These are phyloP conservation scores for Picea glauca DNA, from an alignment of 75 land plant genomes.

Conservation along the genomic window DNA sequence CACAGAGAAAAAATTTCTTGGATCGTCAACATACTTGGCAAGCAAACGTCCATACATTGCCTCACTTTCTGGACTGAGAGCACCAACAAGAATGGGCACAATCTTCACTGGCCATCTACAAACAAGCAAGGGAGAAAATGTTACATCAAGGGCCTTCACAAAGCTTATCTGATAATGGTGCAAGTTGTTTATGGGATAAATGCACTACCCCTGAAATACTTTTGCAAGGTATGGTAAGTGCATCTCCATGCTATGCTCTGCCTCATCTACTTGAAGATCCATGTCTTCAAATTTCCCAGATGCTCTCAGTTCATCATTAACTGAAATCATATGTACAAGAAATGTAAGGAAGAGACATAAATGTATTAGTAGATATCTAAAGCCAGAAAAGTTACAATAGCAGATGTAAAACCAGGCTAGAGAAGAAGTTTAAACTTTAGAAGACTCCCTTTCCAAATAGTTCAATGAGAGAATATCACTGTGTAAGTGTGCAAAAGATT, in stretches of 20 bases:
- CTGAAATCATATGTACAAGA: constrained; percentile 30
- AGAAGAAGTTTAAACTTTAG: background rate
- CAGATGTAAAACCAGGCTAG: background rate
- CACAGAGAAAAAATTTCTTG: constrained; percentile 82
- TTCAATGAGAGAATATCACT: background rate
- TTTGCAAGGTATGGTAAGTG: constrained; percentile 96
- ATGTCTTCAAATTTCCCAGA: constrained; percentile 89
- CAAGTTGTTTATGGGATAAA: background rate
- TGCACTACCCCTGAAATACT: constrained; percentile 83
- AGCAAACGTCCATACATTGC: constrained; percentile 77
- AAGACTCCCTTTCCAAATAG: background rate
- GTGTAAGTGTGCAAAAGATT: background rate
- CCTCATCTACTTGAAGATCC: constrained; percentile 87
- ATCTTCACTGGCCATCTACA: constrained; percentile 75
- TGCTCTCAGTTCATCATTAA: constrained; percentile 73
- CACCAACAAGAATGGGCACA: constrained; percentile 93
- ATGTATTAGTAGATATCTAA: background rate
- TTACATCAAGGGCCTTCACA: background rate
- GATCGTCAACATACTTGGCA: constrained; percentile 92
- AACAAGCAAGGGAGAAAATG: background rate
- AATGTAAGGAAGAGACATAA: background rate
- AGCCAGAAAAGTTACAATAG: background rate
- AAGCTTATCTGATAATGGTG: background rate
- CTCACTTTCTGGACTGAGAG: constrained; percentile 75
- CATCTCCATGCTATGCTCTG: constrained; percentile 99